Base-by-base conservation (phyloP, 129 eudicot genomes). In the Oenanthe sinensis region DNA sequence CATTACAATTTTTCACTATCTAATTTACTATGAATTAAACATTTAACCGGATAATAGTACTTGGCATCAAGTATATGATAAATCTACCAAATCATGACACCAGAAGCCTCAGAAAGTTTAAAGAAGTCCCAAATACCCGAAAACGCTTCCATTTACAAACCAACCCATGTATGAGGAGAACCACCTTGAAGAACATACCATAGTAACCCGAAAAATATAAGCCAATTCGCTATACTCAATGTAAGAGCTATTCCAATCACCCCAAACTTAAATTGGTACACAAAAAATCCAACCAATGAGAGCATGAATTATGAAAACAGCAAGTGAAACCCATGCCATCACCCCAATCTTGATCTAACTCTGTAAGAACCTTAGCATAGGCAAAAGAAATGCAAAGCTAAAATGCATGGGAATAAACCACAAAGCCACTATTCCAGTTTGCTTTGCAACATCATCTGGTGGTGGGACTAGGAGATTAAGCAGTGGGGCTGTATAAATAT, bases 61-160 rank as follows among this genome's bases (percentile, higher is more conserved):
- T 24, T 62, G 4, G 36, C 69, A 65, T 11, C 63, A 54, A 54
- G 24, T 54, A 65, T 65, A 65, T 65, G 39, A 30, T 9, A 11
- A 20, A 67, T 42, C 7, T 92, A 93, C 98, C 97, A 91, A 8
- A 93, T 89, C 98, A 93, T 93, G 84, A 93, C 90, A 3, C 98
- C 98, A 2, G 98, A 87, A 16, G 98, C 90, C 68, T 88, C 90
- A 22, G 98, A 93, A 43, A 93, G 86, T 71, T 85, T 89, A 39
- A 91, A 24, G 76, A 93, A 93, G 26, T 93, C 98, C 91, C 90
- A 87, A 43, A 93, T 81, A 13, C 96, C 98, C 13, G 93, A 81
- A 77, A 93, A 91, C 2, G 98, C 98, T 76, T 93, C 82, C 52
- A 82, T 20, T 6, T 97, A 93, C 78, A 93, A 91, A 24, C 98